These are phyloP conservation scores for Toxicodendron radicans DNA, from an alignment of 345 rosid species.

Conservation along the genomic window DNA sequence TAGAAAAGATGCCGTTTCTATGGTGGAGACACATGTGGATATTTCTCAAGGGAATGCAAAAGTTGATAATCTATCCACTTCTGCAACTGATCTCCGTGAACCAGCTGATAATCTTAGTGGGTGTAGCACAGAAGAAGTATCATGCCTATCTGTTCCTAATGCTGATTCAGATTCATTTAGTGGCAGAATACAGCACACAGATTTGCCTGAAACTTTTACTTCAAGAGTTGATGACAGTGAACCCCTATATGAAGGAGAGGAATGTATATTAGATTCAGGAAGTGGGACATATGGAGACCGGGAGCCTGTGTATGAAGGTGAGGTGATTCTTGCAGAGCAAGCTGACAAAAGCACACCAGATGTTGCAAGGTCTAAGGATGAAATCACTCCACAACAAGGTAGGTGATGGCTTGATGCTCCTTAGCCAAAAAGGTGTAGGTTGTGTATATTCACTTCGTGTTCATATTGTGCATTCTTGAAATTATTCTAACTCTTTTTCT, in stretches of 20 bases:
- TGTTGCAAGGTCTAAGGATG: constrained; percentile 44
- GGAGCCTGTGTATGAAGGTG: constrained; percentile 98
- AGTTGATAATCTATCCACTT: constrained; percentile 25
- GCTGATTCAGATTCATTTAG: constrained; percentile 52
- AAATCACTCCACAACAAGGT: constrained; percentile 80
- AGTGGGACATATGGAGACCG: constrained; percentile 49
- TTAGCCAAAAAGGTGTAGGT: constrained; percentile 2
- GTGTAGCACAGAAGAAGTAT: constrained; percentile 20
- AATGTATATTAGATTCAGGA: constrained; percentile 74
- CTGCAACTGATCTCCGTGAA: constrained; percentile 30
- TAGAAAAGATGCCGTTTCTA: constrained; percentile 29
- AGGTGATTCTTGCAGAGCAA: constrained; percentile 80
- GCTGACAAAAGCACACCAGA: constrained; percentile 52
- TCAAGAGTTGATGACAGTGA: constrained; percentile 73
- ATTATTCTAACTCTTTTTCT: constrained; percentile 9
- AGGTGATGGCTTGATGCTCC: constrained; percentile 9
- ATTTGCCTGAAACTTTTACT: constrained; percentile 46
- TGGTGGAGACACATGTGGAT: constrained; percentile 23
- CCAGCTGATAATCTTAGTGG: constrained; percentile 38
- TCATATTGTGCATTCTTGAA: constrained; percentile 6
- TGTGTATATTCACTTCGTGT: constrained; percentile 5
- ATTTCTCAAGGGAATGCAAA: constrained; percentile 25
- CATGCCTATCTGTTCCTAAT: constrained; percentile 31
- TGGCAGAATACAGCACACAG: constrained; percentile 47
- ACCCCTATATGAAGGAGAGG: constrained; percentile 97